Percentiles rank a stretch among this genome's conserved stretches.
Evolutionary conservation across 768 basidiomycete species (phyloP).

Genomic region (Phaeolepiota aurea): DNA sequence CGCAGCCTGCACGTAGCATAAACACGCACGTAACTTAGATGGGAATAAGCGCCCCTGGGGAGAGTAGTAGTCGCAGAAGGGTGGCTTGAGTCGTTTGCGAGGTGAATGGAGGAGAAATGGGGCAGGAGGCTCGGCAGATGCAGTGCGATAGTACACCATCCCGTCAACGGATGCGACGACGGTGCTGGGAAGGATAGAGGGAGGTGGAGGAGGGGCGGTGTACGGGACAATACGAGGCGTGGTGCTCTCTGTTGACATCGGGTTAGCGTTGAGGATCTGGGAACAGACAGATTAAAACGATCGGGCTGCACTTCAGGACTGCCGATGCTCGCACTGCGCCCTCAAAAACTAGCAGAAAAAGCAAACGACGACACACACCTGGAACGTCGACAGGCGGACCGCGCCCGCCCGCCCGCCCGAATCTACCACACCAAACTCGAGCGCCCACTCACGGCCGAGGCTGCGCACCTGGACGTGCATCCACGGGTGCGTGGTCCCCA

Average conservation of each 20-base stretch:
- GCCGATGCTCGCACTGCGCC: no score
- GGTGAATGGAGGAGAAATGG: conserved; percentile 47
- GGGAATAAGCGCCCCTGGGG: conserved; percentile 53
- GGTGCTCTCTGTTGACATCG: conserved; percentile 30
- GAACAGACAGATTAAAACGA: no score
- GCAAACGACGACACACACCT: conserved; percentile 38
- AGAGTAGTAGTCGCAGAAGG: conserved; percentile 3
- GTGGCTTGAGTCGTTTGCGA: conserved; percentile 5
- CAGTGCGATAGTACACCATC: conserved; percentile 63
- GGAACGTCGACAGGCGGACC: conserved; percentile 70
- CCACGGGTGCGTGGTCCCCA: conserved; percentile 67
- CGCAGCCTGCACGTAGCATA: conserved; percentile 73
- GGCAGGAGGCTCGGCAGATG: conserved; percentile 51
- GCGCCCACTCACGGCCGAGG: conserved; percentile 60
- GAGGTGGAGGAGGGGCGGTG: conserved; percentile 58
- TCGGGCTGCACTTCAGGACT: no score
- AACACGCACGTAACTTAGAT: conserved; percentile 66
- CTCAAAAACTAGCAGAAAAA: neutral
- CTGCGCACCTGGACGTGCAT: conserved; percentile 69
- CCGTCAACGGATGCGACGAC: conserved; percentile 50
- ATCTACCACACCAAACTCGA: conserved; percentile 72
- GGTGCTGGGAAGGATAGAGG: conserved; percentile 56
- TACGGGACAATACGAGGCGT: conserved; percentile 21
- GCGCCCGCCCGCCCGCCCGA: conserved; percentile 47
- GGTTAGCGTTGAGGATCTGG: neutral